A percentile compares a stretch with the other conserved stretches of the same genome.
These are phyloP conservation scores for Zopfia rhizophila DNA, from an alignment of 2,329 filamentous ascomycete genomes.

Conservation along the genomic window DNA sequence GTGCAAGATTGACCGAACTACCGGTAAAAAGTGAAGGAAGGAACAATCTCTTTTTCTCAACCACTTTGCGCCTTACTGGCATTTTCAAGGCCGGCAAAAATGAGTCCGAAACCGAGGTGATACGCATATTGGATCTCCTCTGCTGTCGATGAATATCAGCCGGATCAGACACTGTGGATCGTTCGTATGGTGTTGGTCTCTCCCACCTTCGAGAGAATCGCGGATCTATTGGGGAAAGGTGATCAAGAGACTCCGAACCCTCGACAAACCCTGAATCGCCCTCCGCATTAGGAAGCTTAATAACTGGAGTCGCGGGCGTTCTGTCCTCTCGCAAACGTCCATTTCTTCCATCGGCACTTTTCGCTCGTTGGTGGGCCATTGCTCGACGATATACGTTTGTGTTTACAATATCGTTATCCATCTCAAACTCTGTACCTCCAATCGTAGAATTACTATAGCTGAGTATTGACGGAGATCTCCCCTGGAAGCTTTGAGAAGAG, in stretches of 20 bases:
- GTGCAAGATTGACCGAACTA: conserved; percentile 5
- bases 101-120: conserved; percentile 7
- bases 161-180: conserved; percentile 8
- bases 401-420: conserved; percentile 33
- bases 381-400: conserved; percentile 11
- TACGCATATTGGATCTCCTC: conserved; percentile 1
- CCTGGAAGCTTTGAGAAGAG: conserved; percentile 36
- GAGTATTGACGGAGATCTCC: conserved; percentile 36
- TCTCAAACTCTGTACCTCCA: conserved; percentile 44
- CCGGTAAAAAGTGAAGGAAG: conserved; percentile 12
- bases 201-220: conserved; percentile 3
- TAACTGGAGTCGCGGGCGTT: background rate
- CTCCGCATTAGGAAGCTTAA: background rate
- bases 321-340: background rate
- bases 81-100: conserved; percentile 1
- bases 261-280: conserved; percentile 5
- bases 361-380: conserved; percentile 5
- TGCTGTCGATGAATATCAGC: conserved; percentile 5
- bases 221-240: conserved; percentile 1
- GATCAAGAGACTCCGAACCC: conserved; percentile 5
- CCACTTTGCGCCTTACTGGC: background rate
- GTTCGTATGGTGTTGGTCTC: conserved; percentile 11
- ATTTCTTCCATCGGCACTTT: conserved; percentile 7
- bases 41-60: conserved; percentile 20
- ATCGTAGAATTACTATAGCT: conserved; percentile 38